phyloP scores from a whole-genome alignment of 768 basidiomycete species.

The Mycena vitilis region DNA sequence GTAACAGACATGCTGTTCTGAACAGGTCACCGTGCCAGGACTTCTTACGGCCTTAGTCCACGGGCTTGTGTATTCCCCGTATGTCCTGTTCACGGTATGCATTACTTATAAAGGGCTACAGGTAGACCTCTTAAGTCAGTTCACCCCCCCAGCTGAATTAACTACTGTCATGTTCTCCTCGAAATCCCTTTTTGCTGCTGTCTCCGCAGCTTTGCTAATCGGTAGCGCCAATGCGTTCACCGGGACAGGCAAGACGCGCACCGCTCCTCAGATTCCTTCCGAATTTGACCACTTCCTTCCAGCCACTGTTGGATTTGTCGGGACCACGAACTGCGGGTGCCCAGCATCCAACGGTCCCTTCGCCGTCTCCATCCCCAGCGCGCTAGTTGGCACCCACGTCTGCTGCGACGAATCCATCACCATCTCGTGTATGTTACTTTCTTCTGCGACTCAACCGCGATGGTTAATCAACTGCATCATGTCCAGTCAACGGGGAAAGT shows the following conservation, averaged over 20 bases:
- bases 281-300: not conserved
- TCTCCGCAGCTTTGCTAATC: constrained; percentile 4
- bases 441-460: not conserved
- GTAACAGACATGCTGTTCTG: no score
- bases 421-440: not conserved
- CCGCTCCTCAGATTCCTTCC: not conserved
- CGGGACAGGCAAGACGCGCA: not conserved
- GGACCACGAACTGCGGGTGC: constrained; percentile 6
- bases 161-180: constrained; percentile 1
- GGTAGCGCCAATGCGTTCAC: constrained; percentile 11
- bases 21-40: no score
- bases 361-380: constrained; percentile 4
- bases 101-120: no score
- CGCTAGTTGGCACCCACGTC: not conserved
- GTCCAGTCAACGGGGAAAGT: constrained; percentile 5
- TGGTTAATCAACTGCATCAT: not conserved
- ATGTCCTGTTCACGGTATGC: no score
- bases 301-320: not conserved
- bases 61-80: no score
- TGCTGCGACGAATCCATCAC: constrained; percentile 13
- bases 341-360: constrained; percentile 15
- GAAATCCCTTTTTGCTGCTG: not conserved
- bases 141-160: constrained; percentile 16
- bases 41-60: no score
- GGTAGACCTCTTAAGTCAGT: not conserved